Conservation (phyloP, 176 grass and related monocot species). For the Oryza longistaminata region DNA sequence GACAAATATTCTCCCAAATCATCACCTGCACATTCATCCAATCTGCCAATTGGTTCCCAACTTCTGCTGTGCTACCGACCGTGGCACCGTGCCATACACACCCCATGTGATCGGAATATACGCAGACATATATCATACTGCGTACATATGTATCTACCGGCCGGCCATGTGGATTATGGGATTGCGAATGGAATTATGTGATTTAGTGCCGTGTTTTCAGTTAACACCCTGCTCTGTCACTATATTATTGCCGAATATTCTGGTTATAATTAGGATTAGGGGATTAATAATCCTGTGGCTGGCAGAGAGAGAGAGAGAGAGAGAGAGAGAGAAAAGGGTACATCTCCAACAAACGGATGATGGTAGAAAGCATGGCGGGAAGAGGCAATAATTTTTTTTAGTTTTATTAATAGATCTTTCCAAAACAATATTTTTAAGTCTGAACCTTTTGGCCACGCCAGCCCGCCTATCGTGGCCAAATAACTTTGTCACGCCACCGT, state of each 20-base stretch:
- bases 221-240: constrained; percentile 9
- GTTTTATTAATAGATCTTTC: too few species aligned
- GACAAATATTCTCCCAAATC: constrained; percentile 27
- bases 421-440: too few species aligned
- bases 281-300: background rate
- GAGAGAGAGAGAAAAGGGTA: background rate
- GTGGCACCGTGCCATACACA: background rate
- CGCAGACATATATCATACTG: background rate
- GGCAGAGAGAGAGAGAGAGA: background rate
- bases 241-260: constrained; percentile 14
- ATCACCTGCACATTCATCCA: background rate
- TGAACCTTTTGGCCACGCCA: too few species aligned
- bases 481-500: too few species aligned
- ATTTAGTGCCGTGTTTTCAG: background rate
- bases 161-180: background rate
- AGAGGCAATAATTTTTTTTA: too few species aligned
- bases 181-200: background rate
- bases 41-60: background rate
- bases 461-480: too few species aligned
- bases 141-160: background rate
- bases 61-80: background rate
- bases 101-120: constrained; percentile 16
- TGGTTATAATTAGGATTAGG: background rate
- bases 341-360: background rate
- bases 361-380: background rate